Conservation (phyloP, 495 filamentous ascomycete genomes). For the Physcia stellaris region DNA sequence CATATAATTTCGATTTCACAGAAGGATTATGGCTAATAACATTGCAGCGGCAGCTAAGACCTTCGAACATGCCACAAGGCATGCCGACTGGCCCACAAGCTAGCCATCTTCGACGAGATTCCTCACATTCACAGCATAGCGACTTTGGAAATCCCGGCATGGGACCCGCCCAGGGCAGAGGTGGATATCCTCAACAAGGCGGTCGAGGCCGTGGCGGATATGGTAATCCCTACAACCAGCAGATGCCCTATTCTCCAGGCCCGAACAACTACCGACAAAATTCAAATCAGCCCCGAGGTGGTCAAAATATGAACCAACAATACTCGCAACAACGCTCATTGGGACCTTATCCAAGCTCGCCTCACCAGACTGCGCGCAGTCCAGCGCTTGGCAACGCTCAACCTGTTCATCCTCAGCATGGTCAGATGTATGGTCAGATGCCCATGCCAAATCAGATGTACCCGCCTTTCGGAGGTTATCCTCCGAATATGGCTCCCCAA, state of each 20-base stretch:
- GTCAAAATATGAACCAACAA: constrained; percentile 50
- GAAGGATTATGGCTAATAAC: too few species aligned
- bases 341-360: constrained; percentile 48
- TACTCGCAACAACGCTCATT: constrained; percentile 39
- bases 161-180: constrained; percentile 33
- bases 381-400: constrained; percentile 56
- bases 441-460: constrained; percentile 44
- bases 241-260: constrained; percentile 57
- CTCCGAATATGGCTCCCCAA: constrained; percentile 47
- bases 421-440: constrained; percentile 43
- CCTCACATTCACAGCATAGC: constrained; percentile 64
- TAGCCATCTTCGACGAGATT: constrained; percentile 68
- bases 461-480: constrained; percentile 41
- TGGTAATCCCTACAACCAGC: constrained; percentile 40
- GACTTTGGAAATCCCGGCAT: constrained; percentile 53
- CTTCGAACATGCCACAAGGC: constrained; percentile 44
- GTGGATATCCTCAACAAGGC: constrained; percentile 39
- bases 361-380: constrained; percentile 53
- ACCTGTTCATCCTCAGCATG: constrained; percentile 57
- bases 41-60: constrained; percentile 39
- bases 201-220: constrained; percentile 51
- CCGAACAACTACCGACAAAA: constrained; percentile 42
- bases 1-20: not conserved
- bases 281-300: constrained; percentile 49
- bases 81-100: constrained; percentile 46